These are phyloP conservation scores for Magnaporthiopsis poae DNA, from an alignment of 2,329 filamentous ascomycete genomes.

Conservation along the genomic window DNA sequence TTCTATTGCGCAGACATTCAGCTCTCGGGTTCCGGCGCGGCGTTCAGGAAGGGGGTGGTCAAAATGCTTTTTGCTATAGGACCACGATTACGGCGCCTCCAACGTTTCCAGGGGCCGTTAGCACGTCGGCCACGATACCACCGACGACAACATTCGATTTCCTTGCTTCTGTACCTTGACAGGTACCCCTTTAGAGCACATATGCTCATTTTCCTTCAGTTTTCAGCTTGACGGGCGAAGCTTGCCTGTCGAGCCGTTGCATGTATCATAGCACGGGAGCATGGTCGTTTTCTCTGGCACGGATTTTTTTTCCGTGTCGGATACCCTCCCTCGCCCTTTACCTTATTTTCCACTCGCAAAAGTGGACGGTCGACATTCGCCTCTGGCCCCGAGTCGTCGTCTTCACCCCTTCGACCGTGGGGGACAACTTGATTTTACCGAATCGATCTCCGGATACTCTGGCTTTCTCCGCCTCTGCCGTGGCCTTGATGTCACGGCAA, in stretches of 20 bases:
- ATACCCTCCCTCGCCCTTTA: not conserved
- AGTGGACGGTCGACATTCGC: not conserved
- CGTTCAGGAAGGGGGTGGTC: not conserved
- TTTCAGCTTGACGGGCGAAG: not conserved
- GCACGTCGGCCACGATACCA: not conserved
- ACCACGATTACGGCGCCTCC: not conserved
- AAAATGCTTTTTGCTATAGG: not conserved
- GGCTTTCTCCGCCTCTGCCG: not conserved
- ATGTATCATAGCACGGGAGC: not conserved
- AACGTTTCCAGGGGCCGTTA: not conserved
- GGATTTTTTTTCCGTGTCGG: not conserved
- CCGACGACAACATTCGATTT: not conserved
- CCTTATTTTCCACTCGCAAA: not conserved
- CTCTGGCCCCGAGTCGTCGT: not conserved
- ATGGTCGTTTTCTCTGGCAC: not conserved
- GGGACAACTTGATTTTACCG: not conserved
- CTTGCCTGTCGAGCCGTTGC: not conserved
- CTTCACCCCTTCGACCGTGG: not conserved
- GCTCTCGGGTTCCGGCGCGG: too few relatives aligned
- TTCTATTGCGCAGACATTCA: not conserved
- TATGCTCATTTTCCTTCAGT: not conserved
- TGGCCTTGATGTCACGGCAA: not conserved
- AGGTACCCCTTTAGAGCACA: not conserved
- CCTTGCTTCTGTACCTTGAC: not conserved
- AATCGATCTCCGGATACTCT: slow-evolving; percentile 1